Evolutionary conservation across 2,329 filamentous ascomycete genomes (phyloP).

Genomic region (Ascochyta rabiei): DNA sequence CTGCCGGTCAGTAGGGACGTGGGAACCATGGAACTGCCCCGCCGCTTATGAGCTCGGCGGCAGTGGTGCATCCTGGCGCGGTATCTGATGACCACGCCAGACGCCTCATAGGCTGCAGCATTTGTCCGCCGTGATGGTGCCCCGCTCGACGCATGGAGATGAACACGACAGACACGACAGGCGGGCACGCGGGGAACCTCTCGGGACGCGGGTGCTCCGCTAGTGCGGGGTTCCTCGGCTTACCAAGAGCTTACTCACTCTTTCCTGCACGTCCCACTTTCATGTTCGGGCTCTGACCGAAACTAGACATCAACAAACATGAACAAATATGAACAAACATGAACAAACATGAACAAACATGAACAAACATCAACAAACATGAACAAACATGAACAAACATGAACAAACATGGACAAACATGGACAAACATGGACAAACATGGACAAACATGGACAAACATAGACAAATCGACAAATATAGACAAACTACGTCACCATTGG

Average conservation of each 20-base stretch:
- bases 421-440: too few relatives aligned
- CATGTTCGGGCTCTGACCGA: too few relatives aligned
- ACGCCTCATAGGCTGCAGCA: conserved; percentile 13
- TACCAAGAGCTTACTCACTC: conserved; percentile 9
- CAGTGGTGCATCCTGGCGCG: background rate
- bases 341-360: too few relatives aligned
- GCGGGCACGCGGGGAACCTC: background rate
- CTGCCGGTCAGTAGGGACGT: background rate
- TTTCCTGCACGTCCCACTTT: background rate
- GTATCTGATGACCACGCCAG: background rate
- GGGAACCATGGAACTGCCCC: background rate
- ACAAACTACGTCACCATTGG: background rate
- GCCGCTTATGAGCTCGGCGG: conserved; percentile 1
- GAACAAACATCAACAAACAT: too few relatives aligned
- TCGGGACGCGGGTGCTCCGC: background rate
- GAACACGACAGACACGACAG: background rate
- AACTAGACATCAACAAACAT: too few relatives aligned
- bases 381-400: too few relatives aligned
- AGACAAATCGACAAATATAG: too few relatives aligned
- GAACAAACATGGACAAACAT: too few relatives aligned
- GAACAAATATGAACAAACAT: too few relatives aligned
- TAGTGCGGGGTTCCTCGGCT: background rate
- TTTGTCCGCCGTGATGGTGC: background rate
- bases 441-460: too few relatives aligned
- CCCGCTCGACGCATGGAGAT: background rate